Base-by-base conservation (phyloP, 2,329 filamentous ascomycete genomes). In the Alternaria sp. region DNA sequence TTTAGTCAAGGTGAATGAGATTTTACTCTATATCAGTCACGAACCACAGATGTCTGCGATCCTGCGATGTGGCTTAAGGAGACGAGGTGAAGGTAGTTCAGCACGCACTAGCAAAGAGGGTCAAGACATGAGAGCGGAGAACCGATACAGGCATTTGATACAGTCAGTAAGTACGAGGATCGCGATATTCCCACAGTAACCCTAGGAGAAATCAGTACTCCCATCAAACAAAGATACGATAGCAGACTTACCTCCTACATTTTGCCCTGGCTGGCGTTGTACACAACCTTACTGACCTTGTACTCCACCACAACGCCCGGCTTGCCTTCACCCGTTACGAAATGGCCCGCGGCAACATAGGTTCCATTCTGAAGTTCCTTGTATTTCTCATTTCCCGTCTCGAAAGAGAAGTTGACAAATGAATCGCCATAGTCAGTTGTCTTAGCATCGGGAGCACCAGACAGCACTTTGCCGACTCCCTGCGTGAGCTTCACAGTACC, bases 341-440 rank as follows among this genome's bases (percentile, higher is more conserved):
- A 76, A 38, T 68, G 67, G 0, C 73, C 73, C 12, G 73, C 72
- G 41, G 70, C 72, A 28, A 75, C 73, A 63, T 64, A 76, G 2
- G 64, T 68, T 16, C 67, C 71, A 48, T 75, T 74, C 61, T 75
- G 63, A 32, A 76, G 52, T 1, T 66, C 68, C 49, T 73, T 74
- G 54, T 74, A 75, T 57, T 67, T 64, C 28, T 62, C 55, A 48
- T 54, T 72, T 0, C 73, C 73, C 4, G 73, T 75, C 62, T 75
- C 72, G 47, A 75, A 75, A 9, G 61, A 63, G 46, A 75, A 75
- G 7, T 57, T 68, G 1, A 74, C 71, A 63, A 71, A 76, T 1
- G 69, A 74, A 28, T 76, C 71, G 7, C 73, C 73, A 47, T 69
- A 76, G 7, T 62, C 61, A 2, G 72, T 75, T 1, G 71, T 76